These are phyloP conservation scores for Pleurotus ostreatus DNA, from an alignment of 768 basidiomycete genomes.

Conservation along the genomic window DNA sequence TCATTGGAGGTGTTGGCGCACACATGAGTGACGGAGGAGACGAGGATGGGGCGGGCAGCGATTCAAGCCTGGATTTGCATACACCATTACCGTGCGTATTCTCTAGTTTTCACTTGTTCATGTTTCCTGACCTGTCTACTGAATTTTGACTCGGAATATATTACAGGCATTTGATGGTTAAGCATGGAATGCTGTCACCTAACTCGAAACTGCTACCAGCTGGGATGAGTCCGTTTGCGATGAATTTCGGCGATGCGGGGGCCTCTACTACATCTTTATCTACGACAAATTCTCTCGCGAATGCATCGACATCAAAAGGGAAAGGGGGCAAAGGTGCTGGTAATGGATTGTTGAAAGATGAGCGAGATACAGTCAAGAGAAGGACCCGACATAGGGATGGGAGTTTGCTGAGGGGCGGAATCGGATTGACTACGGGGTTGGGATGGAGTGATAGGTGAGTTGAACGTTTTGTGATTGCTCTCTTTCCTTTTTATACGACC, in stretches of 20 bases:
- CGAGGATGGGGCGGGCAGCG: constrained; percentile 26
- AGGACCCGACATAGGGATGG: constrained; percentile 63
- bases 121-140: constrained; percentile 6
- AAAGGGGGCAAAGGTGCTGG: too few species aligned
- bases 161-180: constrained; percentile 60
- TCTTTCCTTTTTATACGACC: neutral
- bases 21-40: neutral
- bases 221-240: constrained; percentile 26
- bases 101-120: neutral
- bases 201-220: constrained; percentile 56
- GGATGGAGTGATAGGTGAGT: constrained; percentile 73
- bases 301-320: too few species aligned
- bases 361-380: constrained; percentile 52
- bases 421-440: constrained; percentile 67
- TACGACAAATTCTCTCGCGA: constrained; percentile 22
- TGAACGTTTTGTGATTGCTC: neutral
- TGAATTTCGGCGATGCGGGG: neutral
- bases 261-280: constrained; percentile 3
- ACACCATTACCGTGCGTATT: constrained; percentile 63
- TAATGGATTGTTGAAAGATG: constrained; percentile 38
- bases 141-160: neutral
- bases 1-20: neutral
- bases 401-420: constrained; percentile 49
- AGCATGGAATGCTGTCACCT: constrained; percentile 63
- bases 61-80: constrained; percentile 66